Conservation (phyloP, 1,284 basidiomycete species). For the Sporisorium graminicola region DNA sequence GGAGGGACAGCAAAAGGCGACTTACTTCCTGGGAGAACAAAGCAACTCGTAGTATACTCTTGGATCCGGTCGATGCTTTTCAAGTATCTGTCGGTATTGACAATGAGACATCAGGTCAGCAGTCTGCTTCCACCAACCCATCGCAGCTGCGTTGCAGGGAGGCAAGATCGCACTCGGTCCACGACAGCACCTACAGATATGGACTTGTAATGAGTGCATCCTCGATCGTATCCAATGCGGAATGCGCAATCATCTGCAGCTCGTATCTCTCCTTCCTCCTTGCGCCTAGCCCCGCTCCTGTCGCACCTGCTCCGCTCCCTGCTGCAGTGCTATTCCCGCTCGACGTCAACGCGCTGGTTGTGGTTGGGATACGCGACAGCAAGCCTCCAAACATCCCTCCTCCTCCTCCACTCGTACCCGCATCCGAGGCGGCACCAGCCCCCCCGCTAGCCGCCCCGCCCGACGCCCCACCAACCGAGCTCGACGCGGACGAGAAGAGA, state of each 20-base stretch:
- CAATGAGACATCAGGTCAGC: background rate
- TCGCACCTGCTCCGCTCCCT: background rate
- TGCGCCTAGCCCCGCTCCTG: background rate
- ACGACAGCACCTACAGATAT: slow-evolving; percentile 47
- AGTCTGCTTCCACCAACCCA: background rate
- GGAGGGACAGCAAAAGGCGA: no score
- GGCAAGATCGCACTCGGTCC: background rate
- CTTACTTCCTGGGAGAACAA: slow-evolving; percentile 63
- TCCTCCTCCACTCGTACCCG: slow-evolving; percentile 14
- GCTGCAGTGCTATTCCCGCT: background rate
- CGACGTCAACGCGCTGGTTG: slow-evolving; percentile 1
- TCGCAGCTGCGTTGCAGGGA: background rate
- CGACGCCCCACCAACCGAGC: background rate
- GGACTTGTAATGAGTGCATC: slow-evolving; percentile 57
- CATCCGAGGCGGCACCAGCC: background rate
- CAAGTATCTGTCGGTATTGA: slow-evolving; percentile 49
- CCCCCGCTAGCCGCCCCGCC: background rate
- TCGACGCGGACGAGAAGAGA: background rate
- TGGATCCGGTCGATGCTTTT: slow-evolving; percentile 65
- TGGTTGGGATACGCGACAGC: slow-evolving; percentile 34
- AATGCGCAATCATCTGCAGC: slow-evolving; percentile 69
- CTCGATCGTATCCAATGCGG: slow-evolving; percentile 64
- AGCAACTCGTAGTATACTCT: slow-evolving; percentile 63
- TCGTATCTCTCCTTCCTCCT: slow-evolving; percentile 48
- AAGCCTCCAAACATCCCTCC: slow-evolving; percentile 35